These are phyloP conservation scores for Aspergillus asperescens DNA, from an alignment of 495 filamentous ascomycete genomes.

Conservation along the genomic window DNA sequence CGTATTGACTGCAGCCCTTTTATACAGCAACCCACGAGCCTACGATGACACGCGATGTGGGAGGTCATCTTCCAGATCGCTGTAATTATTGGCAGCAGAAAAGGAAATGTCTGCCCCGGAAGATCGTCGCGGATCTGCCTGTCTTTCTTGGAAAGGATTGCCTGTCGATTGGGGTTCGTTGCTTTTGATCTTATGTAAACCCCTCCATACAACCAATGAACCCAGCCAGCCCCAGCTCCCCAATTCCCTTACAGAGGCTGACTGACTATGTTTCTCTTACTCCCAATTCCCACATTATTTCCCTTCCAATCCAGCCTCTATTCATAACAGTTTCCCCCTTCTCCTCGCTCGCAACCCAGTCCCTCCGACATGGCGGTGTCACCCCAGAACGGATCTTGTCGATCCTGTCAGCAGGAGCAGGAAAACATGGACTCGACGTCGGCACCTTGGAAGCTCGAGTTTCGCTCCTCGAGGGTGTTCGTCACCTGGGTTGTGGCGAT, in stretches of 20 bases:
- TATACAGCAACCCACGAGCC: too few relatives aligned
- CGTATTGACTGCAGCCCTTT: too few relatives aligned
- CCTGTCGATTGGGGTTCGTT: not conserved
- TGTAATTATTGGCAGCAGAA: too few relatives aligned
- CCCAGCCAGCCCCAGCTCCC: not conserved
- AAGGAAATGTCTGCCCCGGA: too few relatives aligned
- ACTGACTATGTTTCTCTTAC: not conserved
- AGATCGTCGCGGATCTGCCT: not conserved
- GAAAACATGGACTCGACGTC: not conserved
- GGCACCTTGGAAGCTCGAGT: constrained; percentile 21
- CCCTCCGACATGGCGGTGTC: not conserved
- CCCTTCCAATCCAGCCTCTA: not conserved
- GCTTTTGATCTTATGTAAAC: not conserved
- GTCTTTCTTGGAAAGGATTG: not conserved
- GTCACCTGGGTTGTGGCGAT: constrained; percentile 46
- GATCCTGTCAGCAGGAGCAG: constrained; percentile 1
- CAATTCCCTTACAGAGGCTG: not conserved
- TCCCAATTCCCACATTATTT: not conserved
- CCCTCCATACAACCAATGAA: not conserved
- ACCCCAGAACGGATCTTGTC: not conserved
- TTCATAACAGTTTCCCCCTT: too few relatives aligned
- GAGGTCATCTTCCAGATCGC: too few relatives aligned
- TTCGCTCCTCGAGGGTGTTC: constrained; percentile 39
- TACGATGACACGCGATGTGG: too few relatives aligned
- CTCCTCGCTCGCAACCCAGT: too few relatives aligned